Evolutionary conservation across 1,284 basidiomycete species (phyloP), one percentile per base, ranked within the genome.

Genomic region (Amylostereum areolatum): DNA sequence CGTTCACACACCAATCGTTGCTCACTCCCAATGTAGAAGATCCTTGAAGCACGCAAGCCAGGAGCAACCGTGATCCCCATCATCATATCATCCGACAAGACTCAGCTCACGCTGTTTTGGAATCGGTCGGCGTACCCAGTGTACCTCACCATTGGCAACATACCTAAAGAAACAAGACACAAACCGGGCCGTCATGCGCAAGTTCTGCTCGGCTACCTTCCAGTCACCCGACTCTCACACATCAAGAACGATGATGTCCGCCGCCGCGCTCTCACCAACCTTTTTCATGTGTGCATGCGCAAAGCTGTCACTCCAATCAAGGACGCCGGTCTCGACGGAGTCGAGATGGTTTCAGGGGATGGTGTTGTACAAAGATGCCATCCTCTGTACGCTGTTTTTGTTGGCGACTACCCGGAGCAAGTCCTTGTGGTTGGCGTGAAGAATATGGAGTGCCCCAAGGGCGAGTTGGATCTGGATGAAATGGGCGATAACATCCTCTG

Each of bases 71-170:
- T 41, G 10, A 24, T 41, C 9, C 39, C 39, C 10, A 24, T 43
- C n/a, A 43, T 43, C 25, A 5, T 43, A 4, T 43, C 41, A 11
- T 43, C 41, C 8, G 41, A 43, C 39, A n/a, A n/a, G n/a, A n/a
- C n/a, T n/a, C n/a, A n/a, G n/a, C n/a, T n/a, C n/a, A n/a, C n/a
- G n/a, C n/a, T 3, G 65, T 71, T 70, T 48, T 43, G 58, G 2
- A 66, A 66, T 49, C 69, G 69, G 47, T 52, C 54, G 24, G 68
- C 67, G 5, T 71, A 69, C 51, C 67, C 66, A 0, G 50, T 72
- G 0, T 71, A 71, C 43, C 49, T 75, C 11, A 73, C 69, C 0
- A 69, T 75, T 40, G 70, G 73, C 5, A 74, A 74, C 50, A 57
- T 76, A 6, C 69, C 71, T 0, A 73, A 74, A 44, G 62, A 65